These are phyloP conservation scores for Hypoxylon rickii DNA, from an alignment of 495 filamentous ascomycete genomes.

Conservation along the genomic window DNA sequence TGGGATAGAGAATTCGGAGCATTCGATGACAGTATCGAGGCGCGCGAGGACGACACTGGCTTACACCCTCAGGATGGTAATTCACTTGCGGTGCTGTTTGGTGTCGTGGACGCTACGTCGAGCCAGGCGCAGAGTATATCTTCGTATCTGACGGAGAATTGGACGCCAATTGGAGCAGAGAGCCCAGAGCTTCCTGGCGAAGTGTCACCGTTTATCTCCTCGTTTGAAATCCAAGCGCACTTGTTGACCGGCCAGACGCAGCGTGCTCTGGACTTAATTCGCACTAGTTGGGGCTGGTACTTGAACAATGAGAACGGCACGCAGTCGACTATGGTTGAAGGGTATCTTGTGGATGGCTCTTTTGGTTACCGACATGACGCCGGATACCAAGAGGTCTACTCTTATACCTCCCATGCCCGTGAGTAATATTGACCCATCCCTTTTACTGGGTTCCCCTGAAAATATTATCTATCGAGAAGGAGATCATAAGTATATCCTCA, in stretches of 20 bases:
- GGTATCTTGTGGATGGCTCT: constrained; percentile 60
- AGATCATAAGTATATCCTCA: too few relatives aligned
- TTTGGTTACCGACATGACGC: constrained; percentile 63
- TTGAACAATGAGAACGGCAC: constrained; percentile 64
- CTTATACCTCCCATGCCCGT: constrained; percentile 61
- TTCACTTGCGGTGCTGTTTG: constrained; percentile 50
- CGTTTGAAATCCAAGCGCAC: constrained; percentile 68
- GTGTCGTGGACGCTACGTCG: constrained; percentile 38
- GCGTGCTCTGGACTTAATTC: constrained; percentile 63
- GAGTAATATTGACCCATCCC: too few relatives aligned
- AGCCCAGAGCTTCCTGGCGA: constrained; percentile 62
- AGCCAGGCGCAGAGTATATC: constrained; percentile 47
- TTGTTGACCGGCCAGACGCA: constrained; percentile 54
- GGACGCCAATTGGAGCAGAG: constrained; percentile 63
- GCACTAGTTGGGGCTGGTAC: constrained; percentile 66
- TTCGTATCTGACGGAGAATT: constrained; percentile 53
- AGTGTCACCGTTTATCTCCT: constrained; percentile 66
- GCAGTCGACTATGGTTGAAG: constrained; percentile 66
- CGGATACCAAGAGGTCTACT: constrained; percentile 54
- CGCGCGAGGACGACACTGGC: constrained; percentile 29
- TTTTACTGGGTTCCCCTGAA: too few relatives aligned
- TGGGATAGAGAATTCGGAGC: constrained; percentile 58
- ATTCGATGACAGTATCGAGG: constrained; percentile 59
- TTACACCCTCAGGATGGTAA: constrained; percentile 60
- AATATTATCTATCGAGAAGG: too few relatives aligned